Base-by-base conservation (phyloP, 768 basidiomycete genomes). In the Naganishia randhawae region DNA sequence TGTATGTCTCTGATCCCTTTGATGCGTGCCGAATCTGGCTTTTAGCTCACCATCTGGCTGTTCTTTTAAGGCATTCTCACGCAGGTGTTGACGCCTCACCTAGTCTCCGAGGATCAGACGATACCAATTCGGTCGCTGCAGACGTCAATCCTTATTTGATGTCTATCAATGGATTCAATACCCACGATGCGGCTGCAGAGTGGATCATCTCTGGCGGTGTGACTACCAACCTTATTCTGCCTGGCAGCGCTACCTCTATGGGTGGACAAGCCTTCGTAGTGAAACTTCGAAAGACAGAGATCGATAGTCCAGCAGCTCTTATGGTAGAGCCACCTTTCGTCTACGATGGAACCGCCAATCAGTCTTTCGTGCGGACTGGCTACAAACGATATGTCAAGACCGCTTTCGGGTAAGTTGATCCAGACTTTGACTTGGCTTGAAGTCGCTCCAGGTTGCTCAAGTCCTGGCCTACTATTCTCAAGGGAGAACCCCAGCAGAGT, bases 151-250 rank as follows among this genome's bases (percentile, higher is more conserved):
- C 78, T 14, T 78, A 77, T 86, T 82, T 97, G 31, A 84, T 91
- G 53, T 88, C 85, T 66, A 83, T 92, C 42, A 93, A 97, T 76
- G 91, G 85, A 0, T 84, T 96, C 73, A 89, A 94, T 76, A 92
- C 90, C 0, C 89, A 92, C 69, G 92, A 94, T 74, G 84, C 85
- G 19, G 83, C 87, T 0, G 88, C 87, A 76, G 82, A 82, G 66
- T 83, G 91, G 17, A 85, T 89, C 2, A 87, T 92, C 64, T 85
- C 93, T 3, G 92, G 92, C 13, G 94, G 92, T 16, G 88, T 95
- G 37, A 95, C 94, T 0, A 88, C 91, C 2, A 87, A 85, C 17
- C 88, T 91, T 72, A 83, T 94, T 45, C 81, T 93, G 3, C 90
- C 92, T 10, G 92, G 91, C 8, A 74, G 73, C 4, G 77, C 75